These are phyloP conservation scores for Waltergamsia citrina DNA, from an alignment of 2,329 filamentous ascomycete species.

Conservation along the genomic window DNA sequence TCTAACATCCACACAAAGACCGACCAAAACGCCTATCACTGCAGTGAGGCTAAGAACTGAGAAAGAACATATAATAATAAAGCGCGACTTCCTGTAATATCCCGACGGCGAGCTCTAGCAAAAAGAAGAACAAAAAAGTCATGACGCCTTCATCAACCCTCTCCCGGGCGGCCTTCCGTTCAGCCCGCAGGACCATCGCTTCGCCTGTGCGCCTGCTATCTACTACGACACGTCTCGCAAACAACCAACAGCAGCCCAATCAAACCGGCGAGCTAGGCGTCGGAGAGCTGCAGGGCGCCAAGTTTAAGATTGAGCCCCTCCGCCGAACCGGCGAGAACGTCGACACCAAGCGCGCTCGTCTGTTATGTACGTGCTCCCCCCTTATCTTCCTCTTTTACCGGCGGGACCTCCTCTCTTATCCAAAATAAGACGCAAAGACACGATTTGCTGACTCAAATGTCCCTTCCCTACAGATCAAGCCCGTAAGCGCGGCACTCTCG, in stretches of 20 bases:
- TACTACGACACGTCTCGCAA: slow-evolving; percentile 1
- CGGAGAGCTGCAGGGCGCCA: slow-evolving; percentile 78
- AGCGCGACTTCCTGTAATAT: too few species aligned
- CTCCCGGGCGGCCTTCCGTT: slow-evolving; percentile 9
- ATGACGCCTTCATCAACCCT: slow-evolving; percentile 8
- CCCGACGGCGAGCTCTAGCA: too few species aligned
- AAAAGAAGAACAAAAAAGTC: too few species aligned
- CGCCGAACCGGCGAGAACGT: slow-evolving; percentile 74
- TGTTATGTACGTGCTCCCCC: slow-evolving; percentile 49
- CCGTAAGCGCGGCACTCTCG: slow-evolving; percentile 90
- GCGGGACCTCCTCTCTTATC: background rate
- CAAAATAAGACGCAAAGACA: background rate
- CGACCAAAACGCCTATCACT: too few species aligned
- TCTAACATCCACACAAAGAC: too few species aligned
- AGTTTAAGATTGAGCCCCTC: slow-evolving; percentile 85
- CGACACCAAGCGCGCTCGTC: slow-evolving; percentile 77
- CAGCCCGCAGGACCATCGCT: slow-evolving; percentile 1
- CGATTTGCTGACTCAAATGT: slow-evolving; percentile 1
- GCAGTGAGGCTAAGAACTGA: too few species aligned
- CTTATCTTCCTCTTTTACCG: slow-evolving; percentile 5
- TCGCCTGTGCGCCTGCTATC: background rate
- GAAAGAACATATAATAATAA: too few species aligned
- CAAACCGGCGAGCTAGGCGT: slow-evolving; percentile 56
- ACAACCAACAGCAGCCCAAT: slow-evolving; percentile 8
- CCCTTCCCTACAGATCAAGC: slow-evolving; percentile 65